Conservation (phyloP, 495 filamentous ascomycete species). For the Parachaetomium inaequale region DNA sequence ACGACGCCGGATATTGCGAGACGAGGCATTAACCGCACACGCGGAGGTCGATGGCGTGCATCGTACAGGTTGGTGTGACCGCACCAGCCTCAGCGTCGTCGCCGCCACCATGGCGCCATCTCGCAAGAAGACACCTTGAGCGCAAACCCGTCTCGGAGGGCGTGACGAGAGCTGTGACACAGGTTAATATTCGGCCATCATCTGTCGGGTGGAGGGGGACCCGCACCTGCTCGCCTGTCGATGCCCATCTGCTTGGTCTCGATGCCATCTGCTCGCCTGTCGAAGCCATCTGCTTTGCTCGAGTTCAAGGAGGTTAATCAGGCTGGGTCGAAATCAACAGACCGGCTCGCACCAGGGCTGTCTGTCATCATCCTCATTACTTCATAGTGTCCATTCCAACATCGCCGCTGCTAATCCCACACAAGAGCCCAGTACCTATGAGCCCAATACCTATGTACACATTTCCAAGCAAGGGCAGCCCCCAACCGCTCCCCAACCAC, state of each 20-base stretch:
- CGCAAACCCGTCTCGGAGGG: neutral
- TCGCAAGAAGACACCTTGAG: neutral
- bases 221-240: neutral
- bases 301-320: neutral
- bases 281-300: neutral
- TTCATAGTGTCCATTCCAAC: neutral
- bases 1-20: neutral
- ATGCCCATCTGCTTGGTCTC: neutral
- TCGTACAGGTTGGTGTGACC: neutral
- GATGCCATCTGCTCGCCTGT: neutral
- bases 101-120: neutral
- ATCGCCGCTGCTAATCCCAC: neutral
- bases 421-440: neutral
- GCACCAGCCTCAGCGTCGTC: neutral
- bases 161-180: neutral
- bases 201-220: neutral
- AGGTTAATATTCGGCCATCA: neutral
- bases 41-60: neutral
- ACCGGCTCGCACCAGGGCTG: neutral
- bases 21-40: neutral
- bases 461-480: neutral
- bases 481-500: neutral
- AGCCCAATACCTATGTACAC: neutral
- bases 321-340: neutral
- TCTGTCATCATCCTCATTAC: slow-evolving; percentile 9